Conservation (phyloP, 2,329 filamentous ascomycete genomes). For the Thermochaetoides dissita region DNA sequence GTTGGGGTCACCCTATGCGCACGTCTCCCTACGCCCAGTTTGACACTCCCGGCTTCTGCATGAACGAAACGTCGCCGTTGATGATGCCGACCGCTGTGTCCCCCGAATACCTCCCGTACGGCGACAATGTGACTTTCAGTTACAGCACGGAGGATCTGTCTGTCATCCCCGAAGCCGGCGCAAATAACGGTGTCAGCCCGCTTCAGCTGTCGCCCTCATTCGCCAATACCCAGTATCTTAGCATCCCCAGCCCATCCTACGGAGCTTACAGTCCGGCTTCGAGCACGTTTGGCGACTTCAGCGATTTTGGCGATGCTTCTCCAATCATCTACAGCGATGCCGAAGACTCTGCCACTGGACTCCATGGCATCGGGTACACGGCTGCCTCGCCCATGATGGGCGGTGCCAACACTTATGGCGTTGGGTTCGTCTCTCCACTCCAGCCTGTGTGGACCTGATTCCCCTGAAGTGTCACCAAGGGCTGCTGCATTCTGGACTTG, state of each 20-base stretch:
- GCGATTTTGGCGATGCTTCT: slow-evolving; percentile 25
- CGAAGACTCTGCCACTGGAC: slow-evolving; percentile 33
- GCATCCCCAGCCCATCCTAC: slow-evolving; percentile 48
- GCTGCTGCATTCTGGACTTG: slow-evolving; percentile 18
- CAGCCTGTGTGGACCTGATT: slow-evolving; percentile 46
- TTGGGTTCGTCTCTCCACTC: slow-evolving; percentile 51
- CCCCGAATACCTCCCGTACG: slow-evolving; percentile 36
- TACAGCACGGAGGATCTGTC: slow-evolving; percentile 52
- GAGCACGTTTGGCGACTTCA: slow-evolving; percentile 43
- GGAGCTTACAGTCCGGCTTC: slow-evolving; percentile 48
- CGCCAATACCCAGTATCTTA: slow-evolving; percentile 42
- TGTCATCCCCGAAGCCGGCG: slow-evolving; percentile 35
- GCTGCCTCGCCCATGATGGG: slow-evolving; percentile 33
- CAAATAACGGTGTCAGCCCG: slow-evolving; percentile 36
- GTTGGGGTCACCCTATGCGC: slow-evolving; percentile 47
- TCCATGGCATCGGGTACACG: slow-evolving; percentile 34
- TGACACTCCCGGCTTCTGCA: slow-evolving; percentile 39
- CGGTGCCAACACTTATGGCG: slow-evolving; percentile 33
- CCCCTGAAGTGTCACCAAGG: slow-evolving; percentile 24
- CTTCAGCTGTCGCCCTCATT: slow-evolving; percentile 43
- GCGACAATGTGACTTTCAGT: slow-evolving; percentile 42
- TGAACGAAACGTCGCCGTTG: slow-evolving; percentile 27
- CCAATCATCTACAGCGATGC: slow-evolving; percentile 49
- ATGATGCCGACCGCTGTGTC: slow-evolving; percentile 27
- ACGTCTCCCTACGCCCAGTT: slow-evolving; percentile 50